Base-by-base conservation (phyloP, 352 stramenopile species). In the Pythium aristosporum region DNA sequence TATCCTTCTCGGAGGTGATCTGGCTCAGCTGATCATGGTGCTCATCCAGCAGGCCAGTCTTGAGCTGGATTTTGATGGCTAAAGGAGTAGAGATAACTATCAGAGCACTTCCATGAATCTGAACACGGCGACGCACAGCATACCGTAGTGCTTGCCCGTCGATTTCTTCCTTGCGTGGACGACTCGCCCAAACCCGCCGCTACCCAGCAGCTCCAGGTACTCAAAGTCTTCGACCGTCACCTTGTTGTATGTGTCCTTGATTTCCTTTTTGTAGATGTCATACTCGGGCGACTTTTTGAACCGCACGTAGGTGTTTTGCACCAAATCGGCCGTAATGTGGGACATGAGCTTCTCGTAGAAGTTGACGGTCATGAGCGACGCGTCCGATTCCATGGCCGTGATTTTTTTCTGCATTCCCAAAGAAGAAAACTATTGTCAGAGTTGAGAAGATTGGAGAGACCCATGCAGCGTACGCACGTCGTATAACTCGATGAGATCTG, bases 51-150 rank as follows among this genome's bases (percentile, higher is more conserved):
- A 98, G 68, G 44, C 85, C 87, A 12, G 80, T 84, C 74, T 98
- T 97, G 44, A 96, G 74, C 75, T 97, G 89, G 60, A 97, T 92
- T 65, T 97, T 97, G 74, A 97, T 96, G 0, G 91, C 81, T 92
- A 54, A 43, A 32, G 20, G 15, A 16, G 15, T 12, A 42, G 37
- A 11, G 15, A 43, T 3, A 18, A 25, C 18, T 1, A 15, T 39
- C 10, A 34, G 9, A 46, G 25, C 52, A 47, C 20, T 32, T 36
- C 1, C 47, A 36, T 54, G 15, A 36, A 41, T 3, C 8, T 54
- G 47, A 7, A 36, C 23, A 54, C 47, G 13, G 9, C 18, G 44
- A 56, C 21, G 4, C 49, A 44, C 34, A 37, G 5, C 75, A 18
- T 64, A 92, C 84, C 91, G 44, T 97, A 96, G 63, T 97, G 91